Evolutionary conservation across 768 basidiomycete species (phyloP).

Genomic region (Cystofilobasidium ferigula): DNA sequence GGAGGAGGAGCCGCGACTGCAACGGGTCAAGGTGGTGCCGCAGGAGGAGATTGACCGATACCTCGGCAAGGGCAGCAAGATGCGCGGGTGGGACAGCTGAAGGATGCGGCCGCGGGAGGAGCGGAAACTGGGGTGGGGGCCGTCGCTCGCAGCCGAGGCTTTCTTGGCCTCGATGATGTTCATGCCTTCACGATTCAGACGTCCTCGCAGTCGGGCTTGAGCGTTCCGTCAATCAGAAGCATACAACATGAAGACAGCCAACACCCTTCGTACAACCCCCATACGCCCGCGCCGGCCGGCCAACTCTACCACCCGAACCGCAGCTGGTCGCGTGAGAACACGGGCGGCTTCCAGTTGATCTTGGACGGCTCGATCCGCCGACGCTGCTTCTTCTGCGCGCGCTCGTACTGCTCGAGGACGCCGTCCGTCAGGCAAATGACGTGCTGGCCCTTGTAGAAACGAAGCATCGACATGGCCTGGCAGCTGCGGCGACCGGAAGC

Average conservation of each 20-base stretch:
- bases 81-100: background rate
- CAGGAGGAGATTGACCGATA: background rate
- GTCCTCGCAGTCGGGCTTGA: too few relatives aligned
- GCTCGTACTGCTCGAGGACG: conserved; percentile 81
- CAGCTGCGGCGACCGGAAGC: conserved; percentile 48
- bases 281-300: background rate
- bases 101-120: too few relatives aligned
- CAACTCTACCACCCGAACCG: conserved; percentile 52
- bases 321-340: conserved; percentile 78
- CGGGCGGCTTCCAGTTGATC: conserved; percentile 89
- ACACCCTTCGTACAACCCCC: background rate
- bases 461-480: conserved; percentile 85
- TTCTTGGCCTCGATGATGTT: background rate
- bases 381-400: conserved; percentile 63
- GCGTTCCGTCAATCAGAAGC: too few relatives aligned
- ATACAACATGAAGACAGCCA: too few relatives aligned
- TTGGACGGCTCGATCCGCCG: conserved; percentile 66
- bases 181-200: background rate
- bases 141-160: too few relatives aligned
- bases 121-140: too few relatives aligned
- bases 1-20: too few relatives aligned
- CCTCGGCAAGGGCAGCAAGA: background rate
- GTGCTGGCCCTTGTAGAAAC: conserved; percentile 89
- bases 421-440: conserved; percentile 83
- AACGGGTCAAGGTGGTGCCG: background rate